Conservation (phyloP, 129 eudicot species). For the Calendula officinalis region DNA sequence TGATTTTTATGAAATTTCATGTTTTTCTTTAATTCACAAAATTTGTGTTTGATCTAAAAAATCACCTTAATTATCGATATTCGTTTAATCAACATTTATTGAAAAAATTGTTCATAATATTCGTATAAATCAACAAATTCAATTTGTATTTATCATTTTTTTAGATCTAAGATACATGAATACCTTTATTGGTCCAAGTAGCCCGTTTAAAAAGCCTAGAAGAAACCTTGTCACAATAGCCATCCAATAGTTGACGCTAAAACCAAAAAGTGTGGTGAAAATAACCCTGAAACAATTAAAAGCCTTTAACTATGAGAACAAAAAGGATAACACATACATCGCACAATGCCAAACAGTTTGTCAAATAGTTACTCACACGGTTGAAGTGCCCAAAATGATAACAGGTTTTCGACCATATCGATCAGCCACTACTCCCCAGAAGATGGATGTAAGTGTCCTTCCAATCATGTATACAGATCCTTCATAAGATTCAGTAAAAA, state of each 20-base stretch:
- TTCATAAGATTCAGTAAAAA: conserved; percentile 25
- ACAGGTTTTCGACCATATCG: conserved; percentile 88
- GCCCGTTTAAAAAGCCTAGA: conserved; percentile 70
- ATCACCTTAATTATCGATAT: too few relatives aligned
- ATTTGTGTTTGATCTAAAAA: too few relatives aligned
- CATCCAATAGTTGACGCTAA: conserved; percentile 78
- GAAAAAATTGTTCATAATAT: too few relatives aligned
- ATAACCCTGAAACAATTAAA: conserved; percentile 56
- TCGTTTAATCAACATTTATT: too few relatives aligned
- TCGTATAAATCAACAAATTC: too few relatives aligned
- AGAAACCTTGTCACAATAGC: conserved; percentile 75
- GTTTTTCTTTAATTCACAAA: too few relatives aligned
- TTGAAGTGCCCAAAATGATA: conserved; percentile 51
- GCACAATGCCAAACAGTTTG: background rate
- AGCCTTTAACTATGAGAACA: background rate
- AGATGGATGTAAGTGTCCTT: conserved; percentile 72
- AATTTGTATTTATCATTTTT: too few relatives aligned
- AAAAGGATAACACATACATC: background rate
- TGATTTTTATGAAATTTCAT: too few relatives aligned
- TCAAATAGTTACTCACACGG: conserved; percentile 40
- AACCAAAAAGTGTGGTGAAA: conserved; percentile 80
- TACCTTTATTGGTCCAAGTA: conserved; percentile 88
- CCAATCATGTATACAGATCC: conserved; percentile 83
- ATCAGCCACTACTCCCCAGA: conserved; percentile 87
- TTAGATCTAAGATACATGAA: conserved; percentile 4